Conservation (phyloP, 768 basidiomycete species). For the Boletales sp. region DNA sequence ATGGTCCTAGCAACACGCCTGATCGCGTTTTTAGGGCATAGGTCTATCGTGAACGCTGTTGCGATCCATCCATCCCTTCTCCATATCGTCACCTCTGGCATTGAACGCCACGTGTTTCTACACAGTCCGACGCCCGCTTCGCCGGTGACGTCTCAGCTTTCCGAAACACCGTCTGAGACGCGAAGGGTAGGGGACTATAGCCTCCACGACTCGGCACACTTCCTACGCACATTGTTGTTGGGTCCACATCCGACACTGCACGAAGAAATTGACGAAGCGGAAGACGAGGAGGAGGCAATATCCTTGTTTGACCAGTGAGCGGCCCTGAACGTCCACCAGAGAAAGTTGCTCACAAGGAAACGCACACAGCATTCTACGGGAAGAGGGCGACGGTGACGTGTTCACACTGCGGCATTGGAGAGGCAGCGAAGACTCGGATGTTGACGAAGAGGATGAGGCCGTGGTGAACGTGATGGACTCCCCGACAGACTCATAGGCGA, state of each 20-base stretch:
- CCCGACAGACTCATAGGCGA: conserved; percentile 8
- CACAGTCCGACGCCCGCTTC: conserved; percentile 65
- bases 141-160: conserved; percentile 46
- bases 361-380: conserved; percentile 50
- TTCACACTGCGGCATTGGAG: conserved; percentile 45
- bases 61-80: conserved; percentile 70
- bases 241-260: conserved; percentile 27
- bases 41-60: conserved; percentile 73
- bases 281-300: conserved; percentile 50
- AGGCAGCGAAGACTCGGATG: conserved; percentile 25
- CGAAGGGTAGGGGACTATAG: conserved; percentile 40
- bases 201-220: conserved; percentile 33
- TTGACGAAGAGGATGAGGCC: conserved; percentile 18
- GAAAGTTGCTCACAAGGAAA: conserved; percentile 7
- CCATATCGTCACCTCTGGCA: conserved; percentile 65
- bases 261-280: conserved; percentile 25
- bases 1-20: neutral
- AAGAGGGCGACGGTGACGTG: conserved; percentile 56
- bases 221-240: conserved; percentile 35
- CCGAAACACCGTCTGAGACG: conserved; percentile 43
- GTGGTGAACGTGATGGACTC: conserved; percentile 24
- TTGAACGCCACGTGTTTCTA: conserved; percentile 65
- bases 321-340: neutral
- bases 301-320: conserved; percentile 72
- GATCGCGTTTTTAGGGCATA: conserved; percentile 47